Conservation (phyloP, 169 alveolate genomes). For the Pseudocohnilembus persalinus region DNA sequence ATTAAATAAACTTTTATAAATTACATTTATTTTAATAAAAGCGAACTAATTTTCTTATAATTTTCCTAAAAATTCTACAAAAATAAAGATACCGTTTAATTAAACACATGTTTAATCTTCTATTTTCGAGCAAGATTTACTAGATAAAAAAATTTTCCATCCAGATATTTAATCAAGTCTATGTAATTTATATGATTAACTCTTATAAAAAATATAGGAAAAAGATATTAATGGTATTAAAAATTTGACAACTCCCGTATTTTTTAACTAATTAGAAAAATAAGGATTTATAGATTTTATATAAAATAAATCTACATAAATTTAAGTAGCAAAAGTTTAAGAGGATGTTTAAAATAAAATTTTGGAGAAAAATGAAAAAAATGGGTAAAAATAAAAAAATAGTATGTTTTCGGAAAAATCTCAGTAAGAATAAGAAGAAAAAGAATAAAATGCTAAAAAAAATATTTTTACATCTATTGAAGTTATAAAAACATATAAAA, state of each 20-base stretch:
- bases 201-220: too few relatives aligned
- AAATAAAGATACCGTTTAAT: too few relatives aligned
- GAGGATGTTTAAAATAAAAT: background rate
- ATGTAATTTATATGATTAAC: background rate
- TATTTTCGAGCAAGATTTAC: background rate
- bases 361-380: background rate
- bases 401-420: too few relatives aligned
- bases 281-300: background rate
- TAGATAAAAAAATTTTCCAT: background rate
- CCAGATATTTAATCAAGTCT: background rate
- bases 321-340: background rate
- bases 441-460: background rate
- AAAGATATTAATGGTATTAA: background rate
- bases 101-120: too few relatives aligned
- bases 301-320: background rate
- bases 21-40: too few relatives aligned
- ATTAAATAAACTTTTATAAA: too few relatives aligned
- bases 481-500: too few relatives aligned
- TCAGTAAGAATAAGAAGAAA: too few relatives aligned
- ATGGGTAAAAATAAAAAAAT: too few relatives aligned
- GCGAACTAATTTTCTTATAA: too few relatives aligned
- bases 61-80: too few relatives aligned
- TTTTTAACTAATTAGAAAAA: too few relatives aligned
- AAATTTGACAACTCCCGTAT: background rate
- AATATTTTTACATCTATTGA: background rate